These are phyloP conservation scores for Paramecium primaurelia DNA, from an alignment of 73 alveolate genomes.

Conservation along the genomic window DNA sequence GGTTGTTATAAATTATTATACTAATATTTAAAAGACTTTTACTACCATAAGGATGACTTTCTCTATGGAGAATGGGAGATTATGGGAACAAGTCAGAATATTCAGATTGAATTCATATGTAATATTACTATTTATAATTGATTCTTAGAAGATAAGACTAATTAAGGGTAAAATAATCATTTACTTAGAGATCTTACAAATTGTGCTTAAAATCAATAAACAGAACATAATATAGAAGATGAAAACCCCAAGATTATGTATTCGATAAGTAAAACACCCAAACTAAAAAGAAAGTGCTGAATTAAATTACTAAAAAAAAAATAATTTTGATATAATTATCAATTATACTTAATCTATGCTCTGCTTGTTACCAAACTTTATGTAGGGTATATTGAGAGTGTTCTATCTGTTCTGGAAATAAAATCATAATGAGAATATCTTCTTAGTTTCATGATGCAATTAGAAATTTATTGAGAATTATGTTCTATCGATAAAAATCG, in stretches of 20 bases:
- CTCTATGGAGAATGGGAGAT: slow-evolving; percentile 10
- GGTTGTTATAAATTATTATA: slow-evolving; percentile 31
- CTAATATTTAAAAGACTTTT: neutral
- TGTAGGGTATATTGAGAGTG: neutral
- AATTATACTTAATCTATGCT: neutral
- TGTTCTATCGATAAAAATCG: neutral
- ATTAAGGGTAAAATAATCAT: neutral
- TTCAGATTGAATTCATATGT: neutral
- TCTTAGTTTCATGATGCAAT: neutral
- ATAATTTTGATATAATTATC: neutral
- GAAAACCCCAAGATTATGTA: neutral
- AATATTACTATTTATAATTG: neutral
- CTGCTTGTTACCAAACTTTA: neutral
- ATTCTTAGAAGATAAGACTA: neutral
- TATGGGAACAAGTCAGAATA: neutral
- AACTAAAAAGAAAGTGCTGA: neutral
- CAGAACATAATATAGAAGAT: neutral
- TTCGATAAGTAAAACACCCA: neutral
- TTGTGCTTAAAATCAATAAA: neutral
- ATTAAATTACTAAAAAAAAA: neutral
- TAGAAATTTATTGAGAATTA: neutral
- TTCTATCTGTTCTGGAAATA: slow-evolving; percentile 6
- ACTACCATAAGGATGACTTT: neutral
- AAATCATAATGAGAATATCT: neutral
- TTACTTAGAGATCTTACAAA: neutral